Evolutionary conservation across 2,329 filamentous ascomycete genomes (phyloP).

Genomic region (Cercospora sp.): DNA sequence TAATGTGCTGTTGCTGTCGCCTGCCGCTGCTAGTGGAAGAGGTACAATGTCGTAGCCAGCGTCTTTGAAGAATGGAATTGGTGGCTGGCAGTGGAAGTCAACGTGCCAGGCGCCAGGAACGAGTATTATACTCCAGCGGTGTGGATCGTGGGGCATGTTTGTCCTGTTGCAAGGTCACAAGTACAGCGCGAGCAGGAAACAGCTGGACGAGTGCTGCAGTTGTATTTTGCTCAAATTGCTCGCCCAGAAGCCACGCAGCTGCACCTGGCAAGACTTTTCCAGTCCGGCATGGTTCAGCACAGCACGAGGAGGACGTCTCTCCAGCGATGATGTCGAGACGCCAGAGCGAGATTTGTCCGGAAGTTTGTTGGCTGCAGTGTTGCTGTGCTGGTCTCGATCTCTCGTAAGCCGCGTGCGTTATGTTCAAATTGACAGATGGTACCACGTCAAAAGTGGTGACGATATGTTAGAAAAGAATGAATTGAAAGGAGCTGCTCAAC

Average conservation of each 20-base stretch:
- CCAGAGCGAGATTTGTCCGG: neutral
- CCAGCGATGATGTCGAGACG: neutral
- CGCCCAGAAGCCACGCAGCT: neutral
- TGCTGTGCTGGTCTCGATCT: neutral
- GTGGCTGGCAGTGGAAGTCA: constrained; percentile 12
- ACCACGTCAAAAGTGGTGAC: neutral
- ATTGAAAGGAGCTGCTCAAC: neutral
- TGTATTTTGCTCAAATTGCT: no score
- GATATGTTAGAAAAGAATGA: neutral
- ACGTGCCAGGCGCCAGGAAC: constrained; percentile 20
- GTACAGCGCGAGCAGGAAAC: neutral
- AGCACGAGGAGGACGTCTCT: neutral
- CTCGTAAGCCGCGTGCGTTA: neutral
- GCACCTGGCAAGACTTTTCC: neutral
- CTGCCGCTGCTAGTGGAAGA: constrained; percentile 13
- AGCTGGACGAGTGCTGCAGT: neutral
- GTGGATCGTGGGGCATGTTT: neutral
- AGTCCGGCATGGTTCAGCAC: neutral
- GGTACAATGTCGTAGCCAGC: constrained; percentile 16
- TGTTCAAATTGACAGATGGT: neutral
- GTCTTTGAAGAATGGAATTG: constrained; percentile 13
- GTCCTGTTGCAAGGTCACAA: neutral
- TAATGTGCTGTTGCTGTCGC: constrained; percentile 5
- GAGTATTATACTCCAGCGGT: constrained; percentile 14
- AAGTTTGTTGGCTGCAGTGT: neutral